Evolutionary conservation across 768 basidiomycete genomes (phyloP).

Genomic region (Phylloporus scabripes): DNA sequence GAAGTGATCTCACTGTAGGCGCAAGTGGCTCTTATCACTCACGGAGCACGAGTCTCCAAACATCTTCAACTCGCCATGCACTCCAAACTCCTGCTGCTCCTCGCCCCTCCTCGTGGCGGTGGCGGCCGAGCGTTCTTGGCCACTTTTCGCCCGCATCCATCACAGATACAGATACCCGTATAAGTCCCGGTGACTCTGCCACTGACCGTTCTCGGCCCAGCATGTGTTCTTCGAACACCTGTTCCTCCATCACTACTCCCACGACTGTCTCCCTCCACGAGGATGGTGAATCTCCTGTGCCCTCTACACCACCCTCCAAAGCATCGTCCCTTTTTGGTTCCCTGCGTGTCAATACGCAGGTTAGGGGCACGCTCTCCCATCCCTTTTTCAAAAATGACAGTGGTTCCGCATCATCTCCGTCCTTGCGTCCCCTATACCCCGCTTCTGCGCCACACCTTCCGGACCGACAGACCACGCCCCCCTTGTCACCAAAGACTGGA

Average conservation of each 20-base stretch:
- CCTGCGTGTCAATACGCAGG: constrained; percentile 27
- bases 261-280: constrained; percentile 35
- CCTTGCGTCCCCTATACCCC: constrained; percentile 35
- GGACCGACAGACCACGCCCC: constrained; percentile 30
- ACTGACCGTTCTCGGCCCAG: constrained; percentile 50
- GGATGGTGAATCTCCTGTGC: constrained; percentile 35
- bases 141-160: constrained; percentile 52
- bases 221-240: constrained; percentile 56
- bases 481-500: constrained; percentile 27
- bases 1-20: constrained; percentile 23
- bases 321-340: constrained; percentile 31
- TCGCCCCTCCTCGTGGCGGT: constrained; percentile 35
- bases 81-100: constrained; percentile 6
- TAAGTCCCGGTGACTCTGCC: constrained; percentile 37
- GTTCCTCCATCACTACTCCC: constrained; percentile 39
- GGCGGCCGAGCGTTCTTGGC: constrained; percentile 62
- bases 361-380: constrained; percentile 26
- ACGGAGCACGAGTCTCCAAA: constrained; percentile 47
- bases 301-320: constrained; percentile 34
- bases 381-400: constrained; percentile 29
- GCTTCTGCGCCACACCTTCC: constrained; percentile 37
- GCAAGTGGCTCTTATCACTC: constrained; percentile 35
- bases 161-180: constrained; percentile 39
- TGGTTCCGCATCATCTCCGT: constrained; percentile 27
- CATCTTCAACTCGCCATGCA: constrained; percentile 27